Base-by-base conservation (phyloP, 1,139 yeast species). In the Taiozyma sp. region DNA sequence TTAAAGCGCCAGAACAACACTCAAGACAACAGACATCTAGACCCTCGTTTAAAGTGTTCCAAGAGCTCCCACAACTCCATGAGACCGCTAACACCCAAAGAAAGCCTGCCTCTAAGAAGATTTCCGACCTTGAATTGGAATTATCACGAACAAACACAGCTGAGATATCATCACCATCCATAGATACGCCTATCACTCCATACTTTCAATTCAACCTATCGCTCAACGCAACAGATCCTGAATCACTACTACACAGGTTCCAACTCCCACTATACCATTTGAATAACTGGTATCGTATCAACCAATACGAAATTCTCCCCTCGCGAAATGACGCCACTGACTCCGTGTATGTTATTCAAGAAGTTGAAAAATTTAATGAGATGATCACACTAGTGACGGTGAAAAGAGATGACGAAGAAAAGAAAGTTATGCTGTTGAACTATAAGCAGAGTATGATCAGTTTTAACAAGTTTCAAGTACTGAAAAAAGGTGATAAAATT, bases 251-350 rank as follows among this genome's bases (percentile, higher is more conserved):
- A 9, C 46, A 50, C 10, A 52, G 54, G 10, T 45, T 48, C 8
- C 57, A 59, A n/a, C 41, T 52, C 13, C 61, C 63, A 3, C 19
- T 60, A 1, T 44, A 54, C 6, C 49, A 53, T 10, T 44, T 60
- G 10, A 59, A 54, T 36, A 54, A 54, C 43, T 57, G 59, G 62
- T 57, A 56, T 44, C 51, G 49, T 22, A 48, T 58, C 8, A 52
- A 55, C 30, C 54, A 54, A 12, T 45, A 48, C n/a, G 40, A 48
- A 4, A 54, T 58, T 1, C 9, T 43, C 24, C 32, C 41, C 46
- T 1, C 27, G n/a, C 32, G 47, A 36, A 12, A n/a, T 9, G n/a
- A 41, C 7, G 43, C 45, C 40, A 8, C 42, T 34, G 19, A 47
- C 48, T 27, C 34, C 39, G 13, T 44, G 28, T 22, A 6, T 28